Conservation (phyloP, 225 moss, liverwort and hornwort species). For the Polytrichum formosum region DNA sequence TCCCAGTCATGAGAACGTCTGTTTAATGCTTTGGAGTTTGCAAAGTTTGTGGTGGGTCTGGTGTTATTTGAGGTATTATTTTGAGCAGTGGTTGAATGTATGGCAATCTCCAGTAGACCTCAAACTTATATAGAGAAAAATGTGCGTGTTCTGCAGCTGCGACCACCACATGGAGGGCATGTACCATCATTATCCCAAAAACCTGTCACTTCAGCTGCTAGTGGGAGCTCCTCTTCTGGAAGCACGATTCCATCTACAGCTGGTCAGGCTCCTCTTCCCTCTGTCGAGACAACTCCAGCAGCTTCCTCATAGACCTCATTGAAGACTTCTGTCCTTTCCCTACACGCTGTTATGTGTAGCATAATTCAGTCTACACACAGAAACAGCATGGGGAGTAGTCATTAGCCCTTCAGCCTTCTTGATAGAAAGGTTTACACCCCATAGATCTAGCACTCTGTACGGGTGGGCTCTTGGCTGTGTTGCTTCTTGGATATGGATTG, state of each 20-base stretch:
- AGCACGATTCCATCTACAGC: background rate
- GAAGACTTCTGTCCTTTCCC: slow-evolving; percentile 2
- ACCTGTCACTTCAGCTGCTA: slow-evolving; percentile 6
- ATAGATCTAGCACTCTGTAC: slow-evolving; percentile 17
- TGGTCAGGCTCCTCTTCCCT: slow-evolving; percentile 1
- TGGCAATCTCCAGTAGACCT: too few species aligned
- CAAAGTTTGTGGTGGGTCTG: background rate
- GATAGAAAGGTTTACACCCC: slow-evolving; percentile 14
- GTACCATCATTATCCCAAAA: slow-evolving; percentile 11
- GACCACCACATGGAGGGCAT: slow-evolving; percentile 21
- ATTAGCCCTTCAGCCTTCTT: slow-evolving; percentile 11
- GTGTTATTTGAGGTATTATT: background rate
- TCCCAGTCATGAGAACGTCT: background rate
- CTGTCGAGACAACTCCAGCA: slow-evolving; percentile 18
- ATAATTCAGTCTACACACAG: slow-evolving; percentile 15
- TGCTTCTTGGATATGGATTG: slow-evolving; percentile 11
- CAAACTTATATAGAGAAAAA: background rate
- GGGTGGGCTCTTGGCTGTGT: slow-evolving; percentile 21
- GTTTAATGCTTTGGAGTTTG: background rate
- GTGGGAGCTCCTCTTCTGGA: slow-evolving; percentile 9
- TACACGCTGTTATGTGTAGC: slow-evolving; percentile 16
- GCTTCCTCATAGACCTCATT: slow-evolving; percentile 13
- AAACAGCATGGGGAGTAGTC: slow-evolving; percentile 8
- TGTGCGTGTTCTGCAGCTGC: slow-evolving; percentile 13
- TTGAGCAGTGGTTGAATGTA: too few species aligned